Evolutionary conservation across 441 rosid species (phyloP).

Genomic region (Adansonia gregorii): DNA sequence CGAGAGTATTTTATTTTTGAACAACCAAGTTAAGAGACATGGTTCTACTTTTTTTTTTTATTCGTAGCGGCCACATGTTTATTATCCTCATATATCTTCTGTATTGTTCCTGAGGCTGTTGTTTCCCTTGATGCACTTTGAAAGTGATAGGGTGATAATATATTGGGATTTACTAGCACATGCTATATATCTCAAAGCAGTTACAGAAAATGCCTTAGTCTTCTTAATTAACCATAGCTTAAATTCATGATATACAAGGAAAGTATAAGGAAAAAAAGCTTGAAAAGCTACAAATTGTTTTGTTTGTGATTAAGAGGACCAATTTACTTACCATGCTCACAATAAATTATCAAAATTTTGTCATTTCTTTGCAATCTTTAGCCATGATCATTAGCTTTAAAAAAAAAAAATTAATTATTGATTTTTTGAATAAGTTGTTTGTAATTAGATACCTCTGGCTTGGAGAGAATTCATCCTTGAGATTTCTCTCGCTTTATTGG

Average conservation of each 20-base stretch:
- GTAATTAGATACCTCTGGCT: background rate
- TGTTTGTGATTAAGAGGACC: background rate
- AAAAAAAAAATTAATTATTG: background rate
- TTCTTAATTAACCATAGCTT: background rate
- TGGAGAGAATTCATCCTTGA: conserved; percentile 7
- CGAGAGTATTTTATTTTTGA: background rate
- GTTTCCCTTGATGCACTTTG: background rate
- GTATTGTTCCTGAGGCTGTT: background rate
- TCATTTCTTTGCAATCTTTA: background rate
- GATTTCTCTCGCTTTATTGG: background rate
- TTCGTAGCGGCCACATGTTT: background rate
- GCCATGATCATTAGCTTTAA: background rate
- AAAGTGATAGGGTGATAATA: background rate
- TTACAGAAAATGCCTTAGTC: background rate
- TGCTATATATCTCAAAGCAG: background rate
- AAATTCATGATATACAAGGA: background rate
- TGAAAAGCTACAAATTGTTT: background rate
- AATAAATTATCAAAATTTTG: background rate
- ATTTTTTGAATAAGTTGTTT: background rate
- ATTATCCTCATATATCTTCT: background rate
- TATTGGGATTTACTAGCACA: background rate
- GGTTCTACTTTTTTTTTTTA: background rate
- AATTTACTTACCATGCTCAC: background rate
- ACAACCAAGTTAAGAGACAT: background rate
- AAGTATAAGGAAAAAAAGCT: background rate